A percentile compares a stretch with the other conserved stretches of the same genome.
Conservation (phyloP, 1,284 basidiomycete genomes). For the Apiotrichum gamsii region DNA sequence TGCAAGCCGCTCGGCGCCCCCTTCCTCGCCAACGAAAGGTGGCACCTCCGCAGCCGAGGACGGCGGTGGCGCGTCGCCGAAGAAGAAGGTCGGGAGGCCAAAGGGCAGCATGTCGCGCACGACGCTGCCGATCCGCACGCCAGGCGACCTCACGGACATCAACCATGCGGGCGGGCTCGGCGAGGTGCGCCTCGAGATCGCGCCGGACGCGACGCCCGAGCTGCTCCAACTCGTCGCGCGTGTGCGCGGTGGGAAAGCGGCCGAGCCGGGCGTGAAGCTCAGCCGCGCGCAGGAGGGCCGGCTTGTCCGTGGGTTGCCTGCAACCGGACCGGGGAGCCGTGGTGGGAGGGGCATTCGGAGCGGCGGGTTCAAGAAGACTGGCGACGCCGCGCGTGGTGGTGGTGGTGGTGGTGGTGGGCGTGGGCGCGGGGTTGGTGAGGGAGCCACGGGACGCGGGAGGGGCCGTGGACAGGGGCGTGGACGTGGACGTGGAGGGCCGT, state of each 20-base stretch:
- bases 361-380: too few species aligned
- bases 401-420: background rate
- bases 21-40: background rate
- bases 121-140: constrained; percentile 5
- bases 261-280: constrained; percentile 6
- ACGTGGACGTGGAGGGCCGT: background rate
- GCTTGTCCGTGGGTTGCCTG: constrained; percentile 13
- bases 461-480: background rate
- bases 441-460: background rate
- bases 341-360: constrained; percentile 9
- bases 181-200: constrained; percentile 12
- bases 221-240: constrained; percentile 11
- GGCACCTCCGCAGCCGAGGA: background rate
- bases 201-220: constrained; percentile 10
- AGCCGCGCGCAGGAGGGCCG: constrained; percentile 15
- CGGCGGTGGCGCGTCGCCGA: background rate
- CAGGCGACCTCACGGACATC: constrained; percentile 16
- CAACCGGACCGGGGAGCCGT: constrained; percentile 11
- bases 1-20: background rate
- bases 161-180: constrained; percentile 12
- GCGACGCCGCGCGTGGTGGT: background rate
- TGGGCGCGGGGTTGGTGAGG: background rate
- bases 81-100: background rate
- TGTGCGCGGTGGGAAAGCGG: constrained; percentile 11
- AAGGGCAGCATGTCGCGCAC: constrained; percentile 2